Evolutionary conservation across 768 basidiomycete genomes (phyloP).

Genomic region (Suillus ampliporus): DNA sequence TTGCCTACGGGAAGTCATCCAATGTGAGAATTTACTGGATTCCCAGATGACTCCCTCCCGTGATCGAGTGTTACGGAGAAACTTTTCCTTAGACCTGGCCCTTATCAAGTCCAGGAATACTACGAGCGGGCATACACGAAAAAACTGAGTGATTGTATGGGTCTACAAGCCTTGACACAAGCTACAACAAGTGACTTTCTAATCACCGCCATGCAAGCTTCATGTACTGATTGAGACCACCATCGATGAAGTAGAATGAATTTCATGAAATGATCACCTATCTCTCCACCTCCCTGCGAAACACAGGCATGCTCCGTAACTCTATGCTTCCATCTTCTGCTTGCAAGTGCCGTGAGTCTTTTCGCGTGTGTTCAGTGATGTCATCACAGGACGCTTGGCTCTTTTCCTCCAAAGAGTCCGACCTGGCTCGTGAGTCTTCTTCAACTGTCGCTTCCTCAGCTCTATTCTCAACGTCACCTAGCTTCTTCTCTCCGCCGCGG

Average conservation of each 20-base stretch:
- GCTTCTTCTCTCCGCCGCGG: conserved; percentile 15
- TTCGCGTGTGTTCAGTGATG: conserved; percentile 10
- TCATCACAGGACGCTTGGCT: conserved; percentile 1
- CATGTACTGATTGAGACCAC: neutral
- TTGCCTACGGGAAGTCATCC: no score
- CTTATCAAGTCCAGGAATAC: no score
- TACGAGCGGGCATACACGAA: no score
- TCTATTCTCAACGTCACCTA: conserved; percentile 39
- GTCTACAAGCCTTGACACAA: no score
- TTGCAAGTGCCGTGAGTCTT: conserved; percentile 6
- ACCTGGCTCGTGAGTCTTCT: neutral
- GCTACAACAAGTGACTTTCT: neutral
- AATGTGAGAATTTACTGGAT: no score
- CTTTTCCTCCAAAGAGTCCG: conserved; percentile 10
- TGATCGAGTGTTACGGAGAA: no score
- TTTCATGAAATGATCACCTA: no score
- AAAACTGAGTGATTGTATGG: no score
- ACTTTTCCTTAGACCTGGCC: no score
- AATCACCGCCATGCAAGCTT: neutral
- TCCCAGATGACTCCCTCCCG: no score
- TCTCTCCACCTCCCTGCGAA: neutral
- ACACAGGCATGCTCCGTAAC: neutral
- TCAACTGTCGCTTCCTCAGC: neutral
- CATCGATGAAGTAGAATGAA: neutral
- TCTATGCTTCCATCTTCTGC: conserved; percentile 12